Base-by-base conservation (phyloP, 768 basidiomycete species). In the Tephrocybe sp. region DNA sequence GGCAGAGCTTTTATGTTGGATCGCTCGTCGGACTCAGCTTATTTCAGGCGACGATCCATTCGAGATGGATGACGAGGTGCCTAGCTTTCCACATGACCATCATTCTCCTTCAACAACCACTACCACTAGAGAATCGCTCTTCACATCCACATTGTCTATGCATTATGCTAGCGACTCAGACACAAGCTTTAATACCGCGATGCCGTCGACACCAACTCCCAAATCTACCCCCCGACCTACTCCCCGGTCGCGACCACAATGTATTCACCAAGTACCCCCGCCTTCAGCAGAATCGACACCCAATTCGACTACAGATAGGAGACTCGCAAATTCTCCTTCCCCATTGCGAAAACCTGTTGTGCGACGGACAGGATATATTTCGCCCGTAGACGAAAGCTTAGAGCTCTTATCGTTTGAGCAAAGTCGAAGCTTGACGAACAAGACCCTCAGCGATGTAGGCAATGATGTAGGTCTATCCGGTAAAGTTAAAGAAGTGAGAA, bases 1-100 rank as follows among this genome's bases (percentile, higher is more conserved):
- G 9, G 86, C 76, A 0, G 74, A 84, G 60, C 67, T 88, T 2
- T 70, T 90, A 10, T 86, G 85, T 60, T 86, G 84, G 84, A 74
- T 89, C 18, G 86, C 79, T 0, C 68, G 71, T 47, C 68, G 69
- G 48, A 64, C 62, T 33, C 76, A 78, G 1, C 60, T 65, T 15
- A 55, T 66, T 30, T 42, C 31, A 24, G 47, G 43, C 33, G 43
- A 56, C 7, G 53, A 55, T 49, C 41, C 46, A 41, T 46, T 50
- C 7, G 47, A 52, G 40, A 21, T 48, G 39, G 47, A 49, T 9
- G 37, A 53, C 21, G 43, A 45, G 5, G 21, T 22, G 2, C 45
- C 36, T 2, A 49, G 39, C 39, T 4, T 13, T 36, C 41, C 31
- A 29, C 18, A 15, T 30, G 50, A 46, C 16, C 12, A 47, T 7